These are phyloP conservation scores for Protoeuglena noctilucae DNA, from an alignment of 139 green algal species.

Conservation along the genomic window DNA sequence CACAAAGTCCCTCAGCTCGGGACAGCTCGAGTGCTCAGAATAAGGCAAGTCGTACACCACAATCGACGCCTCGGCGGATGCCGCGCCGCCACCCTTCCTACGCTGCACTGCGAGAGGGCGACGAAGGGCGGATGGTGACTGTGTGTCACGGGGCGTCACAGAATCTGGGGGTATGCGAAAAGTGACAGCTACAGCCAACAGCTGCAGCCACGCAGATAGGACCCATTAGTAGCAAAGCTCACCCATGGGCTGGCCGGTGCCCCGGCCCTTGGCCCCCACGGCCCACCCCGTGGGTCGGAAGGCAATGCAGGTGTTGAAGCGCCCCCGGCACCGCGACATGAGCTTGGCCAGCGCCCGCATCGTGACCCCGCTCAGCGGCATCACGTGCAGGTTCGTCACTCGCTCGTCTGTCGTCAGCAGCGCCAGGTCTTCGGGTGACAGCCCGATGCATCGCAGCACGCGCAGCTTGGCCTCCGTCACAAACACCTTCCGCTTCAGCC, in stretches of 20 bases:
- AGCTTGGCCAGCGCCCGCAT: neutral
- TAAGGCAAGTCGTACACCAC: constrained; percentile 48
- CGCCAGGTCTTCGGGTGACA: neutral
- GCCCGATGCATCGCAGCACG: constrained; percentile 10
- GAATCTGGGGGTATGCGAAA: too few relatives aligned
- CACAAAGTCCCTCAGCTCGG: constrained; percentile 51
- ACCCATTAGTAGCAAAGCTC: too few relatives aligned
- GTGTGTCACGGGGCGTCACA: too few relatives aligned
- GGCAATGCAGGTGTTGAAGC: neutral
- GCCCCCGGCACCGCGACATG: neutral
- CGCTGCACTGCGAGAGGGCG: too few relatives aligned
- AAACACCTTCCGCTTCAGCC: constrained; percentile 20
- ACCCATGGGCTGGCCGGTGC: too few relatives aligned
- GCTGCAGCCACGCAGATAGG: too few relatives aligned
- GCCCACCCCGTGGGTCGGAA: neutral
- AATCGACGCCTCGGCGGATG: too few relatives aligned
- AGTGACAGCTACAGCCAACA: too few relatives aligned
- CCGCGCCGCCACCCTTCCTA: too few relatives aligned
- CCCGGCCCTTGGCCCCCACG: neutral
- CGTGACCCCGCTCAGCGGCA: neutral
- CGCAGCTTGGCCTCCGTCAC: constrained; percentile 15
- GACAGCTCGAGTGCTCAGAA: constrained; percentile 54
- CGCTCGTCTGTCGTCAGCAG: neutral
- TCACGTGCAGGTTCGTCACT: neutral
- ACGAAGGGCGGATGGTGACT: too few relatives aligned